Conservation (phyloP, 2,329 filamentous ascomycete genomes). For the Verticillium albo-atrum region DNA sequence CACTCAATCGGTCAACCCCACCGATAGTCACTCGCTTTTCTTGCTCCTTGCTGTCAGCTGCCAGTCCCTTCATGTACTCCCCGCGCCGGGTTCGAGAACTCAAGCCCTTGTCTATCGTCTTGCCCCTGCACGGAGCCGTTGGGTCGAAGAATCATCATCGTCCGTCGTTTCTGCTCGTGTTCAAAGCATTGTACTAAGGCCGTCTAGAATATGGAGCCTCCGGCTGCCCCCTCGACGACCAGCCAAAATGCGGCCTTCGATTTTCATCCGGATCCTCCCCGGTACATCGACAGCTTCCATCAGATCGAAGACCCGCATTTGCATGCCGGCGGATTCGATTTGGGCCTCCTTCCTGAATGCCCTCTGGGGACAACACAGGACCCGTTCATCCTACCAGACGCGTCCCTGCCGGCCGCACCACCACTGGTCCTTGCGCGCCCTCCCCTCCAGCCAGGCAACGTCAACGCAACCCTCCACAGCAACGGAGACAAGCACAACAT, state of each 20-base stretch:
- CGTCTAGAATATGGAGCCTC: neutral
- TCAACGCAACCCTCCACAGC: neutral
- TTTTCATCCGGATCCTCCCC: neutral
- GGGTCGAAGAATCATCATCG: neutral
- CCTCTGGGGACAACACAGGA: neutral
- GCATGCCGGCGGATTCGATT: neutral
- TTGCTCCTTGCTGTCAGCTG: neutral
- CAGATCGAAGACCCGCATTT: neutral
- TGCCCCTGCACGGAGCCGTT: neutral
- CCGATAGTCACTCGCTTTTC: neutral
- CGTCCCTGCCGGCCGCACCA: neutral
- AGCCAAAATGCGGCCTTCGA: neutral
- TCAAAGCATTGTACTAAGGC: neutral
- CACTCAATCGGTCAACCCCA: neutral
- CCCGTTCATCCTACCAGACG: neutral
- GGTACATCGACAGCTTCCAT: neutral
- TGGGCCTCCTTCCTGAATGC: neutral
- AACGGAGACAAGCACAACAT: neutral
- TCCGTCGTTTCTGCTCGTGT: neutral
- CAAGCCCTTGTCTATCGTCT: neutral
- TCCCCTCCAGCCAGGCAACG: neutral
- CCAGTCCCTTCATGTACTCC: neutral
- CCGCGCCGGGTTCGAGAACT: neutral
- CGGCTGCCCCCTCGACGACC: neutral
- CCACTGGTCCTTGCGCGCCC: neutral